Evolutionary conservation across 1,284 basidiomycete genomes (phyloP), one percentile per base, ranked within the genome.

Genomic region (Sphaerobolus stellatus): DNA sequence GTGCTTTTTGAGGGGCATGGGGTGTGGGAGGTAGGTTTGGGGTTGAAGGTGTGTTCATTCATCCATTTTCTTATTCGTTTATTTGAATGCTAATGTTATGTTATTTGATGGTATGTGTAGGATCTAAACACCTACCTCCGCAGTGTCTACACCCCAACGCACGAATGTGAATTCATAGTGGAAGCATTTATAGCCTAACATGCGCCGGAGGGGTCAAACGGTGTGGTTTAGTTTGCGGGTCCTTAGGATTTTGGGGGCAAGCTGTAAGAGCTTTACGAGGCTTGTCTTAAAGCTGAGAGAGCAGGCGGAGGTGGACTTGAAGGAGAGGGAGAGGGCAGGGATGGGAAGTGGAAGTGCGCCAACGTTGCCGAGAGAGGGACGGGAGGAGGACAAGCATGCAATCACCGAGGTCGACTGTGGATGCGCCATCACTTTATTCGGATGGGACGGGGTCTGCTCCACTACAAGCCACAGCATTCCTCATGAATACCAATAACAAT

Each of bases 81-180:
- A 8, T 13, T 33, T 36, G 24, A 33, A 33, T 20, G 11, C 6
- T 30, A n/a, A 25, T 22, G 13, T 47, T 40, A 22, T 18, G 9
- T 22, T 16, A 16, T 49, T 6, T 27, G 22, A 13, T 11, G 20
- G 25, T 18, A 40, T 50, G 13, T 33, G 3, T 57, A 90, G 85
- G 89, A 92, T 67, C 75, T 92, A 34, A 80, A 81, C 61, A 77
- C 84, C 48, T 92, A 91, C 62, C 84, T 92, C 79, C 78, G 83
- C 49, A 86, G 87, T 2, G 84, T 91, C 1, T 84, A 82, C 6
- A 79, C 88, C 36, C 88, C 90, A 6, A 77, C 78, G 4, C 83
- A 91, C 59, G 80, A 86, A 57, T 91, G 86, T 61, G 75, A 80
- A 1, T 76, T 79, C 4, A 73, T 81, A 29, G 80, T 88, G 3